Conservation (phyloP, 2,329 filamentous ascomycete species). For the Exophiala viscosa region DNA sequence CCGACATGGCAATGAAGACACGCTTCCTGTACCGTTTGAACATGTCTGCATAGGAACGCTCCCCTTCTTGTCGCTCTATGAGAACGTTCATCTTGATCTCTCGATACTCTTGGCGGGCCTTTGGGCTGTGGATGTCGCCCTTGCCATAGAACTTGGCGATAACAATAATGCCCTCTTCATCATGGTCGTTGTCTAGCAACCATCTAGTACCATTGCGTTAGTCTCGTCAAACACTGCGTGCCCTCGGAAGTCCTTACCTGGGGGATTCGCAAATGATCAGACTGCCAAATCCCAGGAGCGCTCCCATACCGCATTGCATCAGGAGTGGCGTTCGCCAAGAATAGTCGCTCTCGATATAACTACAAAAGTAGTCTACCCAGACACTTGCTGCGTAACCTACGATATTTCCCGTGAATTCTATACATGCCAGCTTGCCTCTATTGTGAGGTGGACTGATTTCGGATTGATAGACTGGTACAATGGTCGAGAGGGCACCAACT, state of each 20-base stretch:
- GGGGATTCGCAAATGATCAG: constrained; percentile 95
- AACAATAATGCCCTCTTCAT: constrained; percentile 96
- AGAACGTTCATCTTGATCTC: constrained; percentile 99
- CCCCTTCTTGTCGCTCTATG: constrained; percentile 88
- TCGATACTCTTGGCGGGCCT: constrained; percentile 91
- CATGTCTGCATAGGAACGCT: constrained; percentile 89
- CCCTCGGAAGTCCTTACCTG: constrained; percentile 53
- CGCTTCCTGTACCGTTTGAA: constrained; percentile 87
- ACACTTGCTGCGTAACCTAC: constrained; percentile 93
- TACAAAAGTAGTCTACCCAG: constrained; percentile 98
- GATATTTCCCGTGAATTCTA: constrained; percentile 97
- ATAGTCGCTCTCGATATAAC: constrained; percentile 76
- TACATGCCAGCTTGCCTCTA: constrained; percentile 90
- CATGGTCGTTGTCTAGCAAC: constrained; percentile 95
- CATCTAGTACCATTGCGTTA: constrained; percentile 58
- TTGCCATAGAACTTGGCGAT: constrained; percentile 96
- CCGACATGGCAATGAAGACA: constrained; percentile 98
- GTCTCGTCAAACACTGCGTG: constrained; percentile 29
- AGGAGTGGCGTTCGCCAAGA: constrained; percentile 87
- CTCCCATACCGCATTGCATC: constrained; percentile 94
- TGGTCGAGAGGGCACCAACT: constrained; percentile 84
- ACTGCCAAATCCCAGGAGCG: constrained; percentile 77
- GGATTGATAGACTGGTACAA: constrained; percentile 89
- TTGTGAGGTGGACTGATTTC: constrained; percentile 97
- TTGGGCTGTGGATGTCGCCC: constrained; percentile 88